These are phyloP conservation scores for Lasiodiplodia sp. DNA, from an alignment of 2,329 filamentous ascomycete genomes.

Conservation along the genomic window DNA sequence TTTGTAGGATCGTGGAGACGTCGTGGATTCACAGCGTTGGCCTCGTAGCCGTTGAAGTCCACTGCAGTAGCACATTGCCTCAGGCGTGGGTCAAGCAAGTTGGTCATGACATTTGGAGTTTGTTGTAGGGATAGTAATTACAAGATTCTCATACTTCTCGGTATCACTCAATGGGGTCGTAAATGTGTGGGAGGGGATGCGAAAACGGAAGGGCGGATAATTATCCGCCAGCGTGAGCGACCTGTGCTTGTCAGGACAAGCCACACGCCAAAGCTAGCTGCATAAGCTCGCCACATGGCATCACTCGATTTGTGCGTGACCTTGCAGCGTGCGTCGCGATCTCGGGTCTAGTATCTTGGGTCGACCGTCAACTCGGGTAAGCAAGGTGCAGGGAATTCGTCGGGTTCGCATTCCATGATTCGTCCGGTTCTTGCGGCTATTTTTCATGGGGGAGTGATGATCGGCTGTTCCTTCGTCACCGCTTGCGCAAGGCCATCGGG, in stretches of 20 bases:
- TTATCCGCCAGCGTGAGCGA: constrained; percentile 11
- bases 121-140: constrained; percentile 24
- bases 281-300: not conserved
- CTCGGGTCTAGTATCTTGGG: constrained; percentile 10
- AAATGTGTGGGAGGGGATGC: constrained; percentile 9
- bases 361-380: constrained; percentile 6
- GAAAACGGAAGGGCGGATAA: constrained; percentile 15
- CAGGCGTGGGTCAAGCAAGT: not conserved
- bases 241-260: constrained; percentile 4
- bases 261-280: constrained; percentile 4
- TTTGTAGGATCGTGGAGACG: not conserved
- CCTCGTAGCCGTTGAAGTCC: not conserved
- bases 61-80: not conserved
- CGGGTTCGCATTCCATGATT: constrained; percentile 17
- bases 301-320: not conserved
- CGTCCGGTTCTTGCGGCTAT: not conserved
- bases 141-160: constrained; percentile 14
- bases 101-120: constrained; percentile 10
- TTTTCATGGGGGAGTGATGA: constrained; percentile 21
- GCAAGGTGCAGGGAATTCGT: constrained; percentile 12
- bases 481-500: constrained; percentile 59
- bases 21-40: not conserved
- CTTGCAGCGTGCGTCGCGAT: constrained; percentile 7
- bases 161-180: constrained; percentile 22
- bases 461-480: constrained; percentile 53